phyloP scores from a whole-genome alignment of 2,329 filamentous ascomycete species.

The Penicillium sp. region DNA sequence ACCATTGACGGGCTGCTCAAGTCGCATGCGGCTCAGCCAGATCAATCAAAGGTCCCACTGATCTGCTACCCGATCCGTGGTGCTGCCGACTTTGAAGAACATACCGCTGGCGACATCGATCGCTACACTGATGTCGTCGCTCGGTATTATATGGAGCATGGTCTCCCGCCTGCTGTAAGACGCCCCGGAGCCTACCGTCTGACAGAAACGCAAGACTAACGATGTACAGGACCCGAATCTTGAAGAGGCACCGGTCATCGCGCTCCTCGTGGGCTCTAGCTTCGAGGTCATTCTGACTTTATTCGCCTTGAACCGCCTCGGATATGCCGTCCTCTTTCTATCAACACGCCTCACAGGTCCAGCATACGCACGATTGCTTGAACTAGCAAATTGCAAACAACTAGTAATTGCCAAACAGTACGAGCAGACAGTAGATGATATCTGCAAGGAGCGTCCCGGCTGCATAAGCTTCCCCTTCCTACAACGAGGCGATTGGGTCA shows the following conservation, averaged over 20 bases:
- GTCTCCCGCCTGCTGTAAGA: conserved; percentile 21
- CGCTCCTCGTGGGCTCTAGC: conserved; percentile 56
- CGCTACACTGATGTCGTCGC: conserved; percentile 26
- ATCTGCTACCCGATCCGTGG: conserved; percentile 22
- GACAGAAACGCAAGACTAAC: not conserved
- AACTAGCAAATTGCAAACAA: conserved; percentile 41
- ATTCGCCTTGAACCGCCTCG: conserved; percentile 57
- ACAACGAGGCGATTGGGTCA: conserved; percentile 23
- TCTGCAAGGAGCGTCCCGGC: conserved; percentile 16
- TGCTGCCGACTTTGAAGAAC: conserved; percentile 24
- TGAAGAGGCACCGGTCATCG: conserved; percentile 43
- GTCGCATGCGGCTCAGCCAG: conserved; percentile 21
- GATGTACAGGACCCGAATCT: conserved; percentile 33
- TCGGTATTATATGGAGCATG: conserved; percentile 21
- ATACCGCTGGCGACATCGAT: conserved; percentile 23
- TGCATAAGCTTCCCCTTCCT: conserved; percentile 25
- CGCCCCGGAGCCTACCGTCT: fast-evolving
- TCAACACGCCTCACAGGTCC: conserved; percentile 56
- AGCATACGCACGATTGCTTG: conserved; percentile 52
- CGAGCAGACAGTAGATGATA: conserved; percentile 17
- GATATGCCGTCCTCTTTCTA: conserved; percentile 57
- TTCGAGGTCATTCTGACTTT: conserved; percentile 58
- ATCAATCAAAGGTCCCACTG: conserved; percentile 16
- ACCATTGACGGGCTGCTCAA: conserved; percentile 25
- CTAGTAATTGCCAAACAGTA: conserved; percentile 25